These are phyloP conservation scores for Sapria himalayana DNA, from an alignment of 345 rosid genomes.

Conservation along the genomic window DNA sequence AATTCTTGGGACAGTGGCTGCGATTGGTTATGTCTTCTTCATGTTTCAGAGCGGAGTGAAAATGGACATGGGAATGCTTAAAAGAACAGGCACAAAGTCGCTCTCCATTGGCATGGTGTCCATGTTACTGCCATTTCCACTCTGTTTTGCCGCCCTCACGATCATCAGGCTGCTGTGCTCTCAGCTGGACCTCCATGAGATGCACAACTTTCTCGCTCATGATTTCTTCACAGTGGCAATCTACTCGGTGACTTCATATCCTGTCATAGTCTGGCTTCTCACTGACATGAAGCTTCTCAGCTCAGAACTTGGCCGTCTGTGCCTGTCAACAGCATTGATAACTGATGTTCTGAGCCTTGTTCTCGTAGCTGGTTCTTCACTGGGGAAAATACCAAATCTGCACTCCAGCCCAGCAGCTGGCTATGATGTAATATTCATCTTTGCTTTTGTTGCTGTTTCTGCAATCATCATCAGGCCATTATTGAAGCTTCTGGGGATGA, in stretches of 20 bases:
- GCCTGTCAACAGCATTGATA: conserved; percentile 8
- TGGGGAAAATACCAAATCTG: background rate
- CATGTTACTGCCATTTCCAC: background rate
- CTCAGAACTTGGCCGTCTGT: conserved; percentile 14
- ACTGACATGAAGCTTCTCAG: conserved; percentile 9
- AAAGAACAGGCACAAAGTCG: conserved; percentile 6
- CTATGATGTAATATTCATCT: background rate
- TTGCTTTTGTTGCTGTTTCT: background rate
- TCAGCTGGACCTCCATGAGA: background rate
- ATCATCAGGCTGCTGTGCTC: background rate
- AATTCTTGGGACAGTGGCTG: too few relatives aligned
- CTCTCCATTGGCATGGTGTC: conserved; percentile 3
- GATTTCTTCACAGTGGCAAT: background rate
- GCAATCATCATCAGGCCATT: conserved; percentile 5
- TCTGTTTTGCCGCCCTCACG: background rate
- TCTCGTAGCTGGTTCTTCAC: background rate
- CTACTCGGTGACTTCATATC: conserved; percentile 8
- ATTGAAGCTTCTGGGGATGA: conserved; percentile 7
- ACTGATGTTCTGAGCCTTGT: conserved; percentile 7
- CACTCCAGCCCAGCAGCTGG: background rate
- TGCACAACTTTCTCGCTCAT: background rate
- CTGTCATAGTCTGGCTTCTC: conserved; percentile 7
- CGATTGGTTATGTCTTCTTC: conserved; percentile 10
- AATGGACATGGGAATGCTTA: conserved; percentile 8
- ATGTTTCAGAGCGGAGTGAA: conserved; percentile 13